A percentile compares a stretch with the other conserved stretches of the same genome.
Evolutionary conservation across 805 yeast genomes (phyloP).

Genomic region (Candida yuanshanica): DNA sequence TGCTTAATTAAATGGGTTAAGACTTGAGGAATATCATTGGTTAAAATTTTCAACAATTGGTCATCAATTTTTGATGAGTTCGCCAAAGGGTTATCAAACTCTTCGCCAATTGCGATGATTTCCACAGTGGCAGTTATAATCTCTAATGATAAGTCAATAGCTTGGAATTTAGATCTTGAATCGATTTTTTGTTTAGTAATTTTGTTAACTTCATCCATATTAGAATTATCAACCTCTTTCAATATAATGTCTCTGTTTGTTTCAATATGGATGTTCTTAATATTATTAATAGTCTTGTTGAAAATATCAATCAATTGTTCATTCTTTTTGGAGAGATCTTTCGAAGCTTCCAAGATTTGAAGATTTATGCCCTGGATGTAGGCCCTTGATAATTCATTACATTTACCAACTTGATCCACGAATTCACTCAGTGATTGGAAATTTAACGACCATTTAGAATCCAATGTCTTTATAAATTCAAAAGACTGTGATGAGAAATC

Average conservation of each 20-base stretch:
- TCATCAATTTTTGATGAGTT: constrained; percentile 7
- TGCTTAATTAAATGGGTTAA: constrained; percentile 36
- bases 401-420: constrained; percentile 7
- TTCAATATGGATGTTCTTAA: constrained; percentile 28
- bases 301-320: constrained; percentile 22
- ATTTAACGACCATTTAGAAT: constrained; percentile 15
- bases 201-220: constrained; percentile 23
- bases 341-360: constrained; percentile 29
- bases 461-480: constrained; percentile 37
- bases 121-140: constrained; percentile 73
- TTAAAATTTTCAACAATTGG: constrained; percentile 14
- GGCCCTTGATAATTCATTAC: constrained; percentile 29
- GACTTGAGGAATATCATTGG: constrained; percentile 26
- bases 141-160: constrained; percentile 69
- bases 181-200: constrained; percentile 35
- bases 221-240: constrained; percentile 30
- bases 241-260: constrained; percentile 25
- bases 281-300: constrained; percentile 18
- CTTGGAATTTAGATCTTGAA: constrained; percentile 50
- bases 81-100: constrained; percentile 7
- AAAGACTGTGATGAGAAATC: constrained; percentile 55
- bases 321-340: constrained; percentile 12
- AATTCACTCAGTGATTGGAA: constrained; percentile 11
- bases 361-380: constrained; percentile 33
- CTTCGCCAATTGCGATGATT: constrained; percentile 29